phyloP scores from a whole-genome alignment of 2,329 filamentous ascomycete species.

The Hymenoscyphus linearis region DNA sequence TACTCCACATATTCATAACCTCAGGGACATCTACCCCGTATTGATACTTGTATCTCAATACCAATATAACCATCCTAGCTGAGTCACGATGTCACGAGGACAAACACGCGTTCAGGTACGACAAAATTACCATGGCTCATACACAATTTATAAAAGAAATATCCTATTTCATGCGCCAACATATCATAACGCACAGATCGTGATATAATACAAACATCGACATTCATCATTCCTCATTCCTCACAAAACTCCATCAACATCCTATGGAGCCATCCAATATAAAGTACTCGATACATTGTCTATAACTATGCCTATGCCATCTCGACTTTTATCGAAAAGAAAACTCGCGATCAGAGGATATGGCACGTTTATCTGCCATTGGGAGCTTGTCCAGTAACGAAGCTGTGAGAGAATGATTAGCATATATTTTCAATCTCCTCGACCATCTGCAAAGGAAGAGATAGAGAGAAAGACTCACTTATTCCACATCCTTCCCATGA shows the following conservation, averaged over 20 bases:
- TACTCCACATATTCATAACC: too few species aligned
- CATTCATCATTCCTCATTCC: too few species aligned
- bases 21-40: too few species aligned
- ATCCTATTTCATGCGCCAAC: too few species aligned
- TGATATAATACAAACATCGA: background rate
- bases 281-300: too few species aligned
- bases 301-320: background rate
- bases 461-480: constrained; percentile 21
- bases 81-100: too few species aligned
- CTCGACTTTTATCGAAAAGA: background rate
- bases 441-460: background rate
- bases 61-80: too few species aligned
- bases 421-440: background rate
- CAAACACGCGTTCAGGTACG: too few species aligned
- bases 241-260: background rate
- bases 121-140: too few species aligned
- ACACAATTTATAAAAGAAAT: too few species aligned
- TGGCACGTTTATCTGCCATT: background rate
- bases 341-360: background rate
- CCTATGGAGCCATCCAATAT: background rate
- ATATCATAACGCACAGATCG: background rate
- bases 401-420: constrained; percentile 9
- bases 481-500: constrained; percentile 33
- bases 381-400: constrained; percentile 10
- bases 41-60: too few species aligned